Percentiles rank a stretch among this genome's conserved stretches.
Evolutionary conservation across 495 filamentous ascomycete species (phyloP).

Genomic region (Amphirosellinia nigrospora): DNA sequence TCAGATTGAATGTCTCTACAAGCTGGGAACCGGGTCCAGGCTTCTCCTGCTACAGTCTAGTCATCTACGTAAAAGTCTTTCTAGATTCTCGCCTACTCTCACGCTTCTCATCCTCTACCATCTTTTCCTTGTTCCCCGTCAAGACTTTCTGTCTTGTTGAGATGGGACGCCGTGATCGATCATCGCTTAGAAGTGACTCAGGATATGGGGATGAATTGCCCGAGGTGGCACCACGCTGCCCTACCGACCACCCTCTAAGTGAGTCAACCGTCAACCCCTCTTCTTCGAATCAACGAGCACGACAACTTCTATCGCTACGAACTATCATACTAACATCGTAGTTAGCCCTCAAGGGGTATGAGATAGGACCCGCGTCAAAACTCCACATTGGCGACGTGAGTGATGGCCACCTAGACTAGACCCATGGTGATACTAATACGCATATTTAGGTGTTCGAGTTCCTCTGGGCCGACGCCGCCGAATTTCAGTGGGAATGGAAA

Average conservation of each 20-base stretch:
- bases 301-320: not conserved
- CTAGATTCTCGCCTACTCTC: conserved; percentile 9
- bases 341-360: conserved; percentile 42
- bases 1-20: not conserved
- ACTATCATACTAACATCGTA: conserved; percentile 6
- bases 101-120: conserved; percentile 14
- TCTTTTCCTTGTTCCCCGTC: conserved; percentile 9
- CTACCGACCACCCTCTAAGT: conserved; percentile 42
- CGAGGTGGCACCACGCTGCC: conserved; percentile 37
- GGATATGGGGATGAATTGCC: conserved; percentile 44
- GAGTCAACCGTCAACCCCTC: conserved; percentile 35
- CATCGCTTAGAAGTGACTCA: conserved; percentile 45
- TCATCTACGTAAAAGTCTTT: conserved; percentile 16
- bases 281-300: not conserved
- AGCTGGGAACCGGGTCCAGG: not conserved
- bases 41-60: conserved; percentile 23
- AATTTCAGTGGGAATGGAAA: conserved; percentile 46
- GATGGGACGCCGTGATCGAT: conserved; percentile 45
- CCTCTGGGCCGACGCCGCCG: conserved; percentile 41
- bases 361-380: conserved; percentile 41
- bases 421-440: conserved; percentile 6
- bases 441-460: conserved; percentile 42
- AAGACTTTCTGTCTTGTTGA: conserved; percentile 37
- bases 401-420: not conserved
- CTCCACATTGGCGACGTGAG: conserved; percentile 44